Percentiles rank a stretch among this genome's conserved stretches.
Evolutionary conservation across 2,329 filamentous ascomycete genomes (phyloP).

Genomic region (Parafenestella ontariensis): DNA sequence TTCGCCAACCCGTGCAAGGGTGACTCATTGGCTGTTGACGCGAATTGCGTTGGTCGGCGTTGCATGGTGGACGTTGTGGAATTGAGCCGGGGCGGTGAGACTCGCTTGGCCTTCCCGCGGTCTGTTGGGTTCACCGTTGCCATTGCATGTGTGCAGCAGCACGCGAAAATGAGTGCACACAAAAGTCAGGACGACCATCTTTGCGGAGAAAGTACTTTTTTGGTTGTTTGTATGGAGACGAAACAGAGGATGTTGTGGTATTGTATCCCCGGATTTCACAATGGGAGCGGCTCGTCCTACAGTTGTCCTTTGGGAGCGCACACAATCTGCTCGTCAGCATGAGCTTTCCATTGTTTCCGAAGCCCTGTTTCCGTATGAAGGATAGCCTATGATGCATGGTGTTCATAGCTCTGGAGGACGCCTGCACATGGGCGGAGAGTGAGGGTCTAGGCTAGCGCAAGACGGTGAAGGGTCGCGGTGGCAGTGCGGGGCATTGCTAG

Average conservation of each 20-base stretch:
- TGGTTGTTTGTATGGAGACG: background rate
- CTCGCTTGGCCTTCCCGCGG: slow-evolving; percentile 2
- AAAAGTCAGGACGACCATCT: background rate
- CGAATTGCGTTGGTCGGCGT: background rate
- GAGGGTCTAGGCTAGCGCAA: background rate
- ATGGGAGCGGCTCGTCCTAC: background rate
- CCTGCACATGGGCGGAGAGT: background rate
- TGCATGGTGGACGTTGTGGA: slow-evolving; percentile 5
- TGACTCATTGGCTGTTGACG: slow-evolving; percentile 4
- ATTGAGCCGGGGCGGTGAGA: slow-evolving; percentile 19
- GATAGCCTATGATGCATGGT: background rate
- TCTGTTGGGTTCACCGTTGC: background rate
- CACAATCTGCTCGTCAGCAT: slow-evolving; percentile 4
- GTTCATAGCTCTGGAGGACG: background rate
- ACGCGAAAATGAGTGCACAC: background rate
- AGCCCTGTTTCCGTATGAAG: slow-evolving; percentile 1
- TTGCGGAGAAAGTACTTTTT: background rate
- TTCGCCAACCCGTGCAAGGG: background rate
- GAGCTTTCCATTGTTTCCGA: background rate
- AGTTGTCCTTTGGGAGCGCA: background rate
- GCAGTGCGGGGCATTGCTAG: too few relatives aligned
- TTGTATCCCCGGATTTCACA: background rate
- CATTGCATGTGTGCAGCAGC: slow-evolving; percentile 12
- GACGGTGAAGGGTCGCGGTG: too few relatives aligned
- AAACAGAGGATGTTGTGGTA: background rate